Evolutionary conservation across 257 asterid species (phyloP), one percentile per base, ranked within the genome.

Genomic region (Ligustrum vulgare): DNA sequence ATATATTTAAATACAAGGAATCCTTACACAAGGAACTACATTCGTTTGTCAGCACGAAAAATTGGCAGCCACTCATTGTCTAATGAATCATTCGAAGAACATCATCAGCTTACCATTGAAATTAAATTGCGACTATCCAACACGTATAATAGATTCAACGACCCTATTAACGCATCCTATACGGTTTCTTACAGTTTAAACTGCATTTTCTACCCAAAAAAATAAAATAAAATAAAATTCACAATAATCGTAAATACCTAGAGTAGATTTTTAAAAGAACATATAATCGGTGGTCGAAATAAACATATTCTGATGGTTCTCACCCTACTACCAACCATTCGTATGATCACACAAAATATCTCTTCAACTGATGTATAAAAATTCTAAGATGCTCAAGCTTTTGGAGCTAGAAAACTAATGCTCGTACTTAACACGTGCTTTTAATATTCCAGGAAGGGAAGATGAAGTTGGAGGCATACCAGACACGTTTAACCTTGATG

Each of bases 391-490:
- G 39, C 71, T 41, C 20, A 60, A 43, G 63, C 22, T 31, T n/a
- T n/a, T 18, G 35, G 77, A 80, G 89, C 80, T 69, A 76, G 67
- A 69, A 58, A n/a, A 68, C 84, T 86, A 84, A 76, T 84, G 88
- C 86, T 92, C 98, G 4, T 90, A 94, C 86, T 92, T 92, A 75
- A 92, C 81, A 1, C 96, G 96, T 34, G 96, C 93, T 84, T 94
- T 94, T 47, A 94, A 71, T 72, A 94, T 92, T 77, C 98, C 97
- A 2, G 98, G 98, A 67, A 90, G 89, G 22, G 92, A 93, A 80
- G 97, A 88, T 1, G 97, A 90, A 60, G 87, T 72, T 36, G 91
- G 88, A 45, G 83, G 88, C 87, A 84, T 86, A 77, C 83, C 84
- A 1, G 88, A 16, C 6, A 75, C 35, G 72, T 49, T 83, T 69